Conservation (phyloP, 2,329 filamentous ascomycete genomes). For the Geosmithia putterillii region DNA sequence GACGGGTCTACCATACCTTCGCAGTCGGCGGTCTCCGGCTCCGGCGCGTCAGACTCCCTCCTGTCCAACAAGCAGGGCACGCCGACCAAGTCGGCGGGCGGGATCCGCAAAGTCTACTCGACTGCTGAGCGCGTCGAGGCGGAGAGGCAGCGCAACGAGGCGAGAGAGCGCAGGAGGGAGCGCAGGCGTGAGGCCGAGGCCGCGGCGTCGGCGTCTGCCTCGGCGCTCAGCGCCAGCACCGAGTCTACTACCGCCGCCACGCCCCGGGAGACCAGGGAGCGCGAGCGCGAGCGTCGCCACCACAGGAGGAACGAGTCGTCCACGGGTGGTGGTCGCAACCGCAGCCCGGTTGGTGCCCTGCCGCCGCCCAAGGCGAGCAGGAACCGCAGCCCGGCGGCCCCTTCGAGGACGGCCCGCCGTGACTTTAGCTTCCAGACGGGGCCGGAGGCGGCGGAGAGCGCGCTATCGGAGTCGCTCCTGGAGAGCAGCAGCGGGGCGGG, state of each 20-base stretch:
- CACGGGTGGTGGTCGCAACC: not conserved
- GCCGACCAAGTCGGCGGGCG: slow-evolving; percentile 25
- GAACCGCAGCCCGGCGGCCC: not conserved
- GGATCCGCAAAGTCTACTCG: slow-evolving; percentile 52
- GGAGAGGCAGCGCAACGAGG: slow-evolving; percentile 44
- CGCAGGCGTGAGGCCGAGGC: slow-evolving; percentile 27
- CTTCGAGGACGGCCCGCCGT: slow-evolving; percentile 23
- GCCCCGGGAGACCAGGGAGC: too few relatives aligned
- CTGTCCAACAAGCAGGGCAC: slow-evolving; percentile 44
- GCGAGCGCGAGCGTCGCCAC: not conserved
- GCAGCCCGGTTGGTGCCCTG: too few relatives aligned
- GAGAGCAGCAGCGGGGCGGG: slow-evolving; percentile 20
- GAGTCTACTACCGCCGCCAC: too few relatives aligned
- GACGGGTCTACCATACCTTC: slow-evolving; percentile 41
- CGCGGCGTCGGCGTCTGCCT: too few relatives aligned
- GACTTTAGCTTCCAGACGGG: slow-evolving; percentile 43
- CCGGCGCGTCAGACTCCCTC: slow-evolving; percentile 34
- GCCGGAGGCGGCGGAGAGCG: slow-evolving; percentile 23
- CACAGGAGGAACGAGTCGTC: not conserved
- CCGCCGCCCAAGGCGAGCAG: too few relatives aligned
- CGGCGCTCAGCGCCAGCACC: too few relatives aligned
- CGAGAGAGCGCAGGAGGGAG: slow-evolving; percentile 13
- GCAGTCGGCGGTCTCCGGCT: slow-evolving; percentile 34
- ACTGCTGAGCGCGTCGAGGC: slow-evolving; percentile 40
- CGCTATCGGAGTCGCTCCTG: slow-evolving; percentile 12